Evolutionary conservation across 495 filamentous ascomycete species (phyloP), one percentile per base, ranked within the genome.

Genomic region (Penicillium roqueforti): DNA sequence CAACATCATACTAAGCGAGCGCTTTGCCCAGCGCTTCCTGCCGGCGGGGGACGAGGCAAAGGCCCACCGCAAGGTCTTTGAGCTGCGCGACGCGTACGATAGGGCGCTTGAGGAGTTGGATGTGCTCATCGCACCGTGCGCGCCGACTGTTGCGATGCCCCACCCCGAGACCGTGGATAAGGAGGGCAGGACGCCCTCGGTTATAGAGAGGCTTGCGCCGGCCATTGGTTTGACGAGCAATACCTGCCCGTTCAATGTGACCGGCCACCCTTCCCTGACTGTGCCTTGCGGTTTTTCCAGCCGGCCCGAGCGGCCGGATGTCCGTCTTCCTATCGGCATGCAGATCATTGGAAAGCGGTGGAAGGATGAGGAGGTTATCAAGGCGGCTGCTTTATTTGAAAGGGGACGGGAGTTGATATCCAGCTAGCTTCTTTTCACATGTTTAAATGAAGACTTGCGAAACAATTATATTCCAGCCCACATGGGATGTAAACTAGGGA

Each of bases 211-310:
- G 53, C 31, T 75, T 6, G 57, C 46, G 3, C 61, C 59, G 13
- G 66, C 72, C 7, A 58, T 70, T 6, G 77, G 79, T 1, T 51
- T 77, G 40, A 70, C 75, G 9, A 68, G 60, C 11, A 83, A 83
- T 53, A 84, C 81, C 0, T 71, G 72, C 28, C 69, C 73, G 10
- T 83, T 83, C 45, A 81, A 83, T 68, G 63, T 67, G 14, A 78
- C 79, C 3, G 80, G 80, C 0, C 80, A 84, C 67, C 80, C 81
- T 1, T 80, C 73, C 3, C 38, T 85, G 51, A 78, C 68, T 50
- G 58, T 84, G 16, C 82, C 80, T 2, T 70, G 78, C 34, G 79
- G 80, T 0, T 76, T 78, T 46, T 66, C 72, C 13, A 55, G n/a
- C n/a, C 55, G 2, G 67, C 65, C 4, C 48, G 49, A 18, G 71